phyloP scores from a whole-genome alignment of 192 early-diverging fungal species.

The Gigaspora rosea region DNA sequence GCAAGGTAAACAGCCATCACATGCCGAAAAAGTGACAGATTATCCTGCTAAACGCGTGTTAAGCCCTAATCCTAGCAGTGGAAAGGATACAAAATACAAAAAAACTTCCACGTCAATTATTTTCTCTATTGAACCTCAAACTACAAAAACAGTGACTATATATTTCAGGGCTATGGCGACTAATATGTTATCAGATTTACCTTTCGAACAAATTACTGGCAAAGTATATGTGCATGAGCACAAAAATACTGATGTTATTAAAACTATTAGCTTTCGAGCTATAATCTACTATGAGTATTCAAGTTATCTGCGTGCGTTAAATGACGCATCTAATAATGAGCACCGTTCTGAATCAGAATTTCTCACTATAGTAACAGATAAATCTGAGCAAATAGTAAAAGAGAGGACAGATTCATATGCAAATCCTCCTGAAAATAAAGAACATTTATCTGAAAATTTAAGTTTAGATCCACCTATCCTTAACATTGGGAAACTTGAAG shows the following conservation, averaged over 20 bases:
- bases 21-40: background rate
- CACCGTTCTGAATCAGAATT: background rate
- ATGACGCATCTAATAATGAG: slow-evolving; percentile 1
- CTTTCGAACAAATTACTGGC: slow-evolving; percentile 14
- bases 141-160: slow-evolving; percentile 66
- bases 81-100: slow-evolving; percentile 51
- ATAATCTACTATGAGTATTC: slow-evolving; percentile 51
- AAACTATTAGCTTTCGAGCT: slow-evolving; percentile 64
- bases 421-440: background rate
- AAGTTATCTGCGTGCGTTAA: slow-evolving; percentile 33
- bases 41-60: background rate
- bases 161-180: slow-evolving; percentile 54
- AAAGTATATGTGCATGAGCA: slow-evolving; percentile 74
- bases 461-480: slow-evolving; percentile 46
- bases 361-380: background rate
- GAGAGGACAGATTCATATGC: no score
- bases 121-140: slow-evolving; percentile 67
- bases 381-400: background rate
- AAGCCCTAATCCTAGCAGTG: background rate
- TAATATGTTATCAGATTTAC: background rate
- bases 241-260: slow-evolving; percentile 80
- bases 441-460: slow-evolving; percentile 26
- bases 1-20: slow-evolving; percentile 14
- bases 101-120: slow-evolving; percentile 63
- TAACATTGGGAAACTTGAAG: slow-evolving; percentile 55